Base-by-base conservation (phyloP, 805 yeast genomes). In the Suhomyces kilbournensis region DNA sequence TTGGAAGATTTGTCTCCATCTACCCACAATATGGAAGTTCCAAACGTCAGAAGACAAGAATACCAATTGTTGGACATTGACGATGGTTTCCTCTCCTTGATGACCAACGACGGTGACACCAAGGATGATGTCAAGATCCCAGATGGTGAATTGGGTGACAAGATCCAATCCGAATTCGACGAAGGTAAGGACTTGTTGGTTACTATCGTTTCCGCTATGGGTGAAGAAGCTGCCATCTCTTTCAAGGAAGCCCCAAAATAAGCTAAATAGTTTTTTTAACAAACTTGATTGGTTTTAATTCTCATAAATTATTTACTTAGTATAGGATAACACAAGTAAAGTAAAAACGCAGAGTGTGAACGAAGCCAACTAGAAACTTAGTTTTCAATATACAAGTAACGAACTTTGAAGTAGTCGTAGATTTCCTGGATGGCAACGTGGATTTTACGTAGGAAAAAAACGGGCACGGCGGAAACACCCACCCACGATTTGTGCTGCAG, bases 11-110 rank as follows among this genome's bases (percentile, higher is more conserved):
- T 94, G 77, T 94, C 99, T 66, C 99, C 99, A 81, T 94, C 99
- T 61, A 94, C 99, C 82, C 99, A 94, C 86, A 94, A 94, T 83
- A 92, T 94, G 98, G 97, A 93, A 81, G 98, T 93, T 75, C 99
- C 99, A 80, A 86, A 90, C 76, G 99, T 94, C 70, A 72, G 77
- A 72, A 96, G 99, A 86, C 83, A 86, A 67, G 99, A 94, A 85
- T 94, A 61, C 88, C 97, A 90, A 83, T 89, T 88, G 77, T 88
- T 93, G 79, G 96, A 94, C 83, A 91, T 94, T 71, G 99, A 94
- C 74, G 99, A 94, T 71, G 99, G 97, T 63, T 94, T 77, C 96
- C 86, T 94, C 75, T 88, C 88, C 72, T 86, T 94, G 78, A 92
- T 94, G 97, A 88, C 91, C 84, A 71, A 77, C 70, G 98, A 94